Evolutionary conservation across 768 basidiomycete species (phyloP), one percentile per base, ranked within the genome.

Genomic region (Pleurotus ostreatus): DNA sequence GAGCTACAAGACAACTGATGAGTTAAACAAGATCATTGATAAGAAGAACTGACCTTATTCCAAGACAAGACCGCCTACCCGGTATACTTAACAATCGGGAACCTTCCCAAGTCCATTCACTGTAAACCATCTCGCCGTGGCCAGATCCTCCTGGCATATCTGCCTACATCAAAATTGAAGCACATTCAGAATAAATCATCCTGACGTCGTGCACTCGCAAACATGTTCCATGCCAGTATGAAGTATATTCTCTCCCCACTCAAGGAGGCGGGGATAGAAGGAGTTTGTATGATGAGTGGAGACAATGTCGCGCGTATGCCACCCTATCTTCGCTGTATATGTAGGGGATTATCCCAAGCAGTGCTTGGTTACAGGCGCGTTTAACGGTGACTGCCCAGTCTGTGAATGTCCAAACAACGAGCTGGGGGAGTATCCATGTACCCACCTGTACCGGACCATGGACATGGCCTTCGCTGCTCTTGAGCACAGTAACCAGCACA

Each of bases 331-430:
- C 1, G 72, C 76, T 2, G 62, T 65, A 0, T 75, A 72, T 51
- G 60, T 73, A 7, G 72, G 69, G 1, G 72, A 76, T 61, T 70
- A 74, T 46, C 76, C 76, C 0, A 74, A 78, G 61, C 75, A 78
- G 47, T 70, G 70, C 26, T 64, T 77, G 22, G 37, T 59, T 38
- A 30, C 26, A 8, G 26, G 26, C 26, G 5, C 26, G 2, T 30
- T 30, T 2, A 30, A 30, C 6, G 7, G 26, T 30, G 26, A 30
- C 26, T 30, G 26, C 26, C 26, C 26, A 8, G 2, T 30, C 26
- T 30, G 26, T 8, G 26, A 30, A 30, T 30, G 26, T 30, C 7
- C 26, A 30, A 30, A 30, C 26, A 30, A 30, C 7, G 8, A 30
- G 26, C 26, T 30, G 26, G 26, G 26, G 26, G 26, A 30, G 26